A percentile compares a stretch with the other conserved stretches of the same genome.
phyloP scores from a whole-genome alignment of 2,329 filamentous ascomycete species.

The Apiospora sp. region DNA sequence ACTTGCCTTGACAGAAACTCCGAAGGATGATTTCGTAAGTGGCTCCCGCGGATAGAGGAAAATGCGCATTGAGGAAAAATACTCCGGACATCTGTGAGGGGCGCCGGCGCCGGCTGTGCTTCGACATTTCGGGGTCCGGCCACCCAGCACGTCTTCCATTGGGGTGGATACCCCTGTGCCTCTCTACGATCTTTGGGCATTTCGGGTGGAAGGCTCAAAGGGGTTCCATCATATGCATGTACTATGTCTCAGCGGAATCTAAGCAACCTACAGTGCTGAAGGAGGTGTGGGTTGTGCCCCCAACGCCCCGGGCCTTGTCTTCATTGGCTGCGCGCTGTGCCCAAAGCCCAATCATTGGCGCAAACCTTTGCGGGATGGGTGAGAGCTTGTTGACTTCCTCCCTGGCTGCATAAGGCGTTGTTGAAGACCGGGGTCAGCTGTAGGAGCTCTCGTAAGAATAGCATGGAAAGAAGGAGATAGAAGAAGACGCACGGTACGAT shows the following conservation, averaged over 20 bases:
- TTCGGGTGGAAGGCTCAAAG: constrained; percentile 1
- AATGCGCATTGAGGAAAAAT: neutral
- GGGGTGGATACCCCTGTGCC: constrained; percentile 7
- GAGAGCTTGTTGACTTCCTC: constrained; percentile 13
- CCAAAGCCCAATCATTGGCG: constrained; percentile 19
- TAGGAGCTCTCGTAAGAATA: neutral
- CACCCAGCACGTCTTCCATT: constrained; percentile 8
- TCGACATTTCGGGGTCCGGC: constrained; percentile 4
- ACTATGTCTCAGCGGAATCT: constrained; percentile 19
- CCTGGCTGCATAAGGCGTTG: constrained; percentile 1
- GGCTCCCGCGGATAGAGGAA: neutral
- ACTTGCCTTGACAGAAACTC: neutral
- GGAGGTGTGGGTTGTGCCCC: constrained; percentile 15
- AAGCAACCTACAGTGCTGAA: neutral
- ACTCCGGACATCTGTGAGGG: constrained; percentile 10
- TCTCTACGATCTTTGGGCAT: neutral
- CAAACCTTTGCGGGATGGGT: constrained; percentile 13
- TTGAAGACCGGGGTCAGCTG: constrained; percentile 4
- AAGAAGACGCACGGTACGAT: neutral
- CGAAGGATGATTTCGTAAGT: constrained; percentile 10
- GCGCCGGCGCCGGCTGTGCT: constrained; percentile 11
- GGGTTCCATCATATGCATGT: constrained; percentile 9
- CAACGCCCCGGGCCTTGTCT: neutral
- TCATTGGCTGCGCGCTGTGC: constrained; percentile 9
- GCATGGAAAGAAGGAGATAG: neutral